These are phyloP conservation scores for Metschnikowia similis DNA, from an alignment of 805 yeast species.

Conservation along the genomic window DNA sequence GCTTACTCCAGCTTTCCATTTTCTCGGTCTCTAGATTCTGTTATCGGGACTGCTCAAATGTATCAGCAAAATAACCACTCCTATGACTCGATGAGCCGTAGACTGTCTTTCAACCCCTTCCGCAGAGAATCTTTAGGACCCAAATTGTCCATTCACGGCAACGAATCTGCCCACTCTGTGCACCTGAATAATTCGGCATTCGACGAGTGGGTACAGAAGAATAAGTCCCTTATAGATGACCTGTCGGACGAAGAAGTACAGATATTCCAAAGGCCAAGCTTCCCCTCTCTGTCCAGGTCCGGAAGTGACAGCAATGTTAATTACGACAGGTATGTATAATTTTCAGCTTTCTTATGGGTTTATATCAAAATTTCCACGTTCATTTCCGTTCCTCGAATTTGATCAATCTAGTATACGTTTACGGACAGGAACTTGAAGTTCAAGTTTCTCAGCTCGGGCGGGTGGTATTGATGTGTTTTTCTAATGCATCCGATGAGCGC, in stretches of 20 bases:
- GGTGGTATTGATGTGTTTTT: too few relatives aligned
- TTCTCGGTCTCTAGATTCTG: background rate
- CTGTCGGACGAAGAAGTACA: slow-evolving; percentile 42
- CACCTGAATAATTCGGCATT: slow-evolving; percentile 26
- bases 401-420: background rate
- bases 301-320: slow-evolving; percentile 36
- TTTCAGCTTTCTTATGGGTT: background rate
- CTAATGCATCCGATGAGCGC: background rate
- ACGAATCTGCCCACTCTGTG: slow-evolving; percentile 6
- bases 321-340: slow-evolving; percentile 27
- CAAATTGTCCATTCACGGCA: slow-evolving; percentile 1
- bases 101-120: slow-evolving; percentile 70
- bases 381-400: background rate
- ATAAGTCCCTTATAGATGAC: slow-evolving; percentile 36
- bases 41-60: slow-evolving; percentile 21
- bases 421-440: background rate
- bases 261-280: slow-evolving; percentile 17
- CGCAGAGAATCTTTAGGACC: slow-evolving; percentile 26
- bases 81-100: slow-evolving; percentile 33
- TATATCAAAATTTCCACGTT: background rate
- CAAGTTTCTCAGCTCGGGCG: too few relatives aligned
- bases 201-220: slow-evolving; percentile 56
- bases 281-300: slow-evolving; percentile 28
- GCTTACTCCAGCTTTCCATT: background rate
- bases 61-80: slow-evolving; percentile 37